A percentile compares a stretch with the other conserved stretches of the same genome.
phyloP scores from a whole-genome alignment of 106 monocot species.

The Triglochin maritima region DNA sequence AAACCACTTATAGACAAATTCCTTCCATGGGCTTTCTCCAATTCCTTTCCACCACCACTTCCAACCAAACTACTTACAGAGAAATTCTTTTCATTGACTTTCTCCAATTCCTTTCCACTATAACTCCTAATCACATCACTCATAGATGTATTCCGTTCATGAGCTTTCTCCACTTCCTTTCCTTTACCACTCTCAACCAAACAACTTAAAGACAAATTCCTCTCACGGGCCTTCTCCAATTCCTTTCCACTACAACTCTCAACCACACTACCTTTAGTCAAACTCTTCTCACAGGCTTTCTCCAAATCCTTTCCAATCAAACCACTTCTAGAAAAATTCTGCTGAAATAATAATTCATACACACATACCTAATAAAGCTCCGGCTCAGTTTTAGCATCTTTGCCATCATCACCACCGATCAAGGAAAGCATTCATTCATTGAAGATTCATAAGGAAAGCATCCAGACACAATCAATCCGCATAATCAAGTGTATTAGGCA shows the following conservation, averaged over 20 bases:
- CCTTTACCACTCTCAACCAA: background rate
- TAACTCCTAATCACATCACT: background rate
- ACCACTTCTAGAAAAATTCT: background rate
- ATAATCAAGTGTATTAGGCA: too few relatives aligned
- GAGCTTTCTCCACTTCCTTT: background rate
- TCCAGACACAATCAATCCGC: too few relatives aligned
- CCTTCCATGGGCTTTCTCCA: background rate
- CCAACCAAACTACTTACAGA: background rate
- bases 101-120: background rate
- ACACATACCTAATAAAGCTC: too few relatives aligned
- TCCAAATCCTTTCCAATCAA: background rate
- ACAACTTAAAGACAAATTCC: background rate
- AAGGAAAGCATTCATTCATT: too few relatives aligned
- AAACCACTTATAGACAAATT: background rate
- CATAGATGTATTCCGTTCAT: background rate
- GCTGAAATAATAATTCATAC: too few relatives aligned
- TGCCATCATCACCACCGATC: too few relatives aligned
- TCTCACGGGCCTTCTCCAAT: background rate
- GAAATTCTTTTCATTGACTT: background rate
- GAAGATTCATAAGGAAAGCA: too few relatives aligned
- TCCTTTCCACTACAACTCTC: background rate
- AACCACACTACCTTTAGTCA: background rate
- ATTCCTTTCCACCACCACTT: background rate
- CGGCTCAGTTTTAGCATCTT: too few relatives aligned
- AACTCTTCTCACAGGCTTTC: constrained; percentile 1